Conservation (phyloP, 2,329 filamentous ascomycete species). For the Fusarium floridanum region DNA sequence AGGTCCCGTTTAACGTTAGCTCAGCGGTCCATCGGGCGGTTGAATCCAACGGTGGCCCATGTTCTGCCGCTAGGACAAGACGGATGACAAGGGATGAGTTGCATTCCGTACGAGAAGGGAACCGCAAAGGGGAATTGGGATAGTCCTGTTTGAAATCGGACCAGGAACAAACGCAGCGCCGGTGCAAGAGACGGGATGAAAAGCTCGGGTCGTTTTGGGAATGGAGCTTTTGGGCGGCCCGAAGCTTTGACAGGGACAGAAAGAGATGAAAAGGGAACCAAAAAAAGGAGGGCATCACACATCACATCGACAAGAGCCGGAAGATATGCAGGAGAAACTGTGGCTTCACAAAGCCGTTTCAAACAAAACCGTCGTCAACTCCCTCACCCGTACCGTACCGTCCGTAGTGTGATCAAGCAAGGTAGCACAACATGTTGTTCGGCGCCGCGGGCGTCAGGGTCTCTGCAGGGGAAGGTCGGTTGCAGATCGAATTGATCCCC, state of each 20-base stretch:
- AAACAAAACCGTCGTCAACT: conserved; percentile 6
- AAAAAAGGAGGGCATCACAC: not conserved
- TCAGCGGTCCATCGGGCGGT: conserved; percentile 28
- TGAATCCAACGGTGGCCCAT: conserved; percentile 42
- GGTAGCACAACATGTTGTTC: conserved; percentile 36
- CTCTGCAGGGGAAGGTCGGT: conserved; percentile 32
- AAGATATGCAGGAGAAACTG: conserved; percentile 10
- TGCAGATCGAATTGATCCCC: conserved; percentile 37
- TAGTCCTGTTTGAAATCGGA: conserved; percentile 15
- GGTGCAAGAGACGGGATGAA: conserved; percentile 15
- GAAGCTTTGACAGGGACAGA: conserved; percentile 11
- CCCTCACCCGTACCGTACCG: conserved; percentile 12
- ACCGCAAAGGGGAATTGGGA: conserved; percentile 25
- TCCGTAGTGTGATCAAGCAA: conserved; percentile 1
- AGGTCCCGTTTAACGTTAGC: conserved; percentile 27
- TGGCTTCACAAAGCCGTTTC: conserved; percentile 16
- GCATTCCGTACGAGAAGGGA: conserved; percentile 23
- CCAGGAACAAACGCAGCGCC: conserved; percentile 6
- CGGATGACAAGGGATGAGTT: conserved; percentile 36
- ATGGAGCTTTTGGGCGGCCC: conserved; percentile 30
- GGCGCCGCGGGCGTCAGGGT: conserved; percentile 18
- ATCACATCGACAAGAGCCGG: not conserved
- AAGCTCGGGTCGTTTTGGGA: conserved; percentile 25
- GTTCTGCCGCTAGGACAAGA: conserved; percentile 32
- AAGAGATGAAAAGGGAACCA: not conserved